Base-by-base conservation (phyloP, 1,284 basidiomycete species). In the Irpex sp. region DNA sequence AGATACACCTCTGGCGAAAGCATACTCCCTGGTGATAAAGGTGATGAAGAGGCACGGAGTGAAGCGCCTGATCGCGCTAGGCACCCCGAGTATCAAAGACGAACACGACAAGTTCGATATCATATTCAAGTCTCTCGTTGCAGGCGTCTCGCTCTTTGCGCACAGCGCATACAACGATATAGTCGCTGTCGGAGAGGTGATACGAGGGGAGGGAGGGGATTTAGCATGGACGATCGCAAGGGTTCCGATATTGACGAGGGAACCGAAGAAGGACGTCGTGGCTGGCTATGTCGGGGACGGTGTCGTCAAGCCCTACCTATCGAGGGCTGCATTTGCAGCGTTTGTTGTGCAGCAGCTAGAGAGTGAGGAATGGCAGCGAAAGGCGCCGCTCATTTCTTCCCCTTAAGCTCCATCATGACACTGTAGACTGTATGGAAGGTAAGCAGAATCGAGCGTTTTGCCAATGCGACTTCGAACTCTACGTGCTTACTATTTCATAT, bases 281-380 rank as follows among this genome's bases (percentile, higher is more conserved):
- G 83, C 81, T 17, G 89, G 89, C 1, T 89, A 89, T 68, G 73
- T 88, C 4, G 89, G 89, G 5, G 88, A 90, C 66, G 81, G 81
- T 33, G 80, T 79, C 69, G 81, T 77, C 6, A 80, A 78, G 36
- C 77, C 74, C 5, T 76, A 67, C 31, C 68, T 87, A 61, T 73
- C 85, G 5, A 79, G 88, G 63, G 72, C 76, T 11, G 87, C 80
- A 0, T 89, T 85, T 66, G 87, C 84, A 5, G 75, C 78, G 1
- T 90, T 90, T 66, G 78, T 84, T 0, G 59, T 88, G 39, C 75
- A 78, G 21, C 87, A 90, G 72, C 73, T 90, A 49, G 73, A 79
- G 66, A 76, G 76, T 56, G 79, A 78, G 51, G 76, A 84, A 60
- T 91, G 89, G 77, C 63, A 70, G 31, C 63, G 61, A 54, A 70